Conservation (phyloP, 2,329 filamentous ascomycete species). For the Boeremia lycopersici region DNA sequence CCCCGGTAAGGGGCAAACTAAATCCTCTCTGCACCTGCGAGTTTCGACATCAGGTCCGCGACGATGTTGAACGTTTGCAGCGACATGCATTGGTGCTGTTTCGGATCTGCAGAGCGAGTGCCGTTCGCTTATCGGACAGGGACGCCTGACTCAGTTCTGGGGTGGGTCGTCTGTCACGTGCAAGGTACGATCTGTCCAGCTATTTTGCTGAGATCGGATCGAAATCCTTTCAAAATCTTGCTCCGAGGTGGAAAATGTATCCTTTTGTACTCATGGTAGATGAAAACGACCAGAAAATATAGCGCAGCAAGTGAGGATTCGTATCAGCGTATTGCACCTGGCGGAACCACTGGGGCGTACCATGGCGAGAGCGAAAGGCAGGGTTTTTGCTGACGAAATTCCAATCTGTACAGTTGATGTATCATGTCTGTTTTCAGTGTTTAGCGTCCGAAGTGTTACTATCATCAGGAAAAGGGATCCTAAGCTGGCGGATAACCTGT, state of each 20-base stretch:
- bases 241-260: not conserved
- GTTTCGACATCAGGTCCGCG: not conserved
- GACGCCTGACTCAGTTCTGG: not conserved
- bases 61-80: constrained; percentile 4
- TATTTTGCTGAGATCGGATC: not conserved
- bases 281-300: not conserved
- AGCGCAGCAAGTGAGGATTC: too few species aligned
- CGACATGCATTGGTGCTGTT: constrained; percentile 16
- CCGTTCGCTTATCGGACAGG: constrained; percentile 15
- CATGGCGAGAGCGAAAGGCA: too few species aligned
- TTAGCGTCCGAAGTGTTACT: too few species aligned
- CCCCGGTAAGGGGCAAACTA: not conserved
- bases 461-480: too few species aligned
- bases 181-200: not conserved
- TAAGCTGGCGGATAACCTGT: too few species aligned
- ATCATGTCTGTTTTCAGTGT: too few species aligned
- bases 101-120: constrained; percentile 11
- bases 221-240: not conserved
- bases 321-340: too few species aligned
- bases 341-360: too few species aligned
- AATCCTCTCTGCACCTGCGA: not conserved
- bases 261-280: not conserved
- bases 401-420: too few species aligned
- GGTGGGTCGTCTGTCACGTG: not conserved
- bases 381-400: too few species aligned